Percentiles rank a stretch among this genome's conserved stretches.
phyloP scores from a whole-genome alignment of 352 stramenopile genomes.

The Phytophthora pistaciae region DNA sequence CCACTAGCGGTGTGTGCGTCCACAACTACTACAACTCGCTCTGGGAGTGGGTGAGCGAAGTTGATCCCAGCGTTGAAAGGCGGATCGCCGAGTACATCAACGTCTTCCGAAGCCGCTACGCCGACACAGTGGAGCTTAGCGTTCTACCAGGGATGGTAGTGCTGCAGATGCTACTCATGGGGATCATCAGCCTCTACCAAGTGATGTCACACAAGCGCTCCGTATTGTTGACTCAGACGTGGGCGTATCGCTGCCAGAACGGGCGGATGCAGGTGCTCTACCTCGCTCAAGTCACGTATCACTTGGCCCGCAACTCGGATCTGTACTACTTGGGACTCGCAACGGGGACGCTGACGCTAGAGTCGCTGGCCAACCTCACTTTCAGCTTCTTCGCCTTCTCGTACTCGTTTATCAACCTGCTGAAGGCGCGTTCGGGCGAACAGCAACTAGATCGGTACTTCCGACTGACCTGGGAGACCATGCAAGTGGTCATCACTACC shows the following conservation, averaged over 20 bases:
- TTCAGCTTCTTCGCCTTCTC: slow-evolving; percentile 37
- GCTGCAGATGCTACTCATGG: slow-evolving; percentile 33
- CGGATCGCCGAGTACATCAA: slow-evolving; percentile 16
- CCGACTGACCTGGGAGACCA: slow-evolving; percentile 39
- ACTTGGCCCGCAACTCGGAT: slow-evolving; percentile 15
- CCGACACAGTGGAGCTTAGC: slow-evolving; percentile 18
- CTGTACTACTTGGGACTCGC: slow-evolving; percentile 1
- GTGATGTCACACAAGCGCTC: slow-evolving; percentile 37
- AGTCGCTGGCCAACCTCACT: slow-evolving; percentile 29
- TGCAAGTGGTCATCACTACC: slow-evolving; percentile 25
- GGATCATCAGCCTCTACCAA: slow-evolving; percentile 31
- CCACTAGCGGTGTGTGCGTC: slow-evolving; percentile 3
- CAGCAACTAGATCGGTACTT: slow-evolving; percentile 46
- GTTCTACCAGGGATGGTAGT: slow-evolving; percentile 22
- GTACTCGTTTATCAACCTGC: slow-evolving; percentile 36
- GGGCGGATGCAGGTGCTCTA: slow-evolving; percentile 24
- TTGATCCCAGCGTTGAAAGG: background rate
- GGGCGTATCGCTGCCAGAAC: slow-evolving; percentile 28
- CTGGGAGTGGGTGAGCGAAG: slow-evolving; percentile 34
- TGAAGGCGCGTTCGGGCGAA: slow-evolving; percentile 33
- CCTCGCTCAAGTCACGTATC: slow-evolving; percentile 19
- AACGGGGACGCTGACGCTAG: slow-evolving; percentile 17
- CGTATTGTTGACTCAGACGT: slow-evolving; percentile 27
- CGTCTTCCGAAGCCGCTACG: slow-evolving; percentile 23
- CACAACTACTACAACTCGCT: slow-evolving; percentile 38